Conservation (phyloP, 2,329 filamentous ascomycete species). For the Colletotrichum orbiculare region DNA sequence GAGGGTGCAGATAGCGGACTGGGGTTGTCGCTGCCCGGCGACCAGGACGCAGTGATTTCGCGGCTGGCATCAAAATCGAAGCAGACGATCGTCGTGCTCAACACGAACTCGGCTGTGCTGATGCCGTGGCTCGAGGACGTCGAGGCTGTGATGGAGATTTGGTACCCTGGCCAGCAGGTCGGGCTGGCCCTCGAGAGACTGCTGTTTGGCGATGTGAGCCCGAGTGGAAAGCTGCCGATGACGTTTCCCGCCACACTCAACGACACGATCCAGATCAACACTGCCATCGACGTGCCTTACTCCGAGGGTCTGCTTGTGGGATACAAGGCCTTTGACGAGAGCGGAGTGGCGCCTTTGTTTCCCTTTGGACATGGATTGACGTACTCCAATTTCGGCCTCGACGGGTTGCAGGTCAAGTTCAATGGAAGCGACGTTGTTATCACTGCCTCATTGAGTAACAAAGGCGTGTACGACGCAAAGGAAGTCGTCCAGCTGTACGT, state of each 20-base stretch:
- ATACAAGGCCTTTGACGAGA: conserved; percentile 18
- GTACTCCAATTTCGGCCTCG: conserved; percentile 9
- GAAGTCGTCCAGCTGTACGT: conserved; percentile 21
- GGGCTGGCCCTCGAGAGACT: conserved; percentile 22
- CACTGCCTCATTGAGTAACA: neutral
- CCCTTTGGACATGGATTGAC: conserved; percentile 19
- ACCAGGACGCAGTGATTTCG: conserved; percentile 11
- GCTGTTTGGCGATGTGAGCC: conserved; percentile 27
- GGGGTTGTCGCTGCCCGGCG: conserved; percentile 7
- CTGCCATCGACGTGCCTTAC: conserved; percentile 17
- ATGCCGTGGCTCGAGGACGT: conserved; percentile 24
- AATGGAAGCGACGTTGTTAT: neutral
- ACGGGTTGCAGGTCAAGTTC: neutral
- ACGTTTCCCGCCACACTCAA: conserved; percentile 23
- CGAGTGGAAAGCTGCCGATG: conserved; percentile 31
- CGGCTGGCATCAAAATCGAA: neutral
- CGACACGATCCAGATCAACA: conserved; percentile 24
- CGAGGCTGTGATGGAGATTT: conserved; percentile 17
- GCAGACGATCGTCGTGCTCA: conserved; percentile 9
- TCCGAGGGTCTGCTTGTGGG: conserved; percentile 24
- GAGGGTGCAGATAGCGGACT: conserved; percentile 15
- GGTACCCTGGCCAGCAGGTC: conserved; percentile 31
- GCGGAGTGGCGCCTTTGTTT: conserved; percentile 11
- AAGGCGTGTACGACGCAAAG: neutral
- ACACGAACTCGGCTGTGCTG: conserved; percentile 7